Base-by-base conservation (phyloP, 371 early-diverging fungal genomes). In the Phascolomyces articulosus region DNA sequence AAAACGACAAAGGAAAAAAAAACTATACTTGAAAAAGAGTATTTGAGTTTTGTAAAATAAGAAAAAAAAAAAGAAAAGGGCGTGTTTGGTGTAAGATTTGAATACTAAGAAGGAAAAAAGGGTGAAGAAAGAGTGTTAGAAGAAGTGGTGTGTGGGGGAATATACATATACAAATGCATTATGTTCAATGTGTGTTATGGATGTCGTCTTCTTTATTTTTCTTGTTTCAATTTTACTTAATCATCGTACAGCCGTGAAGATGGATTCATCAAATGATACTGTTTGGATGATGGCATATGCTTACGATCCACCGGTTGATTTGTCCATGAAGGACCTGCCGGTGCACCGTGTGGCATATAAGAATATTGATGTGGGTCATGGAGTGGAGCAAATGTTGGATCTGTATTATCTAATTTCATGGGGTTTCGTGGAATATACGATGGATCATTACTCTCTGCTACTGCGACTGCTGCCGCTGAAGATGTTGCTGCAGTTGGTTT, bases 191-290 rank as follows among this genome's bases (percentile, higher is more conserved):
- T 34, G 6, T 34, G 34, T 34, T 34, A 9, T 34, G 11, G 6
- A 34, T 34, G 34, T 34, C 6, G 6, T 0, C 11, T 9, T 34
- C 6, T 34, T 9, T 34, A 34, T 34, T 0, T 34, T 9, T 31
- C 3, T 31, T 6, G 3, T 31, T 6, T 34, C 6, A 9, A 11
- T 9, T 34, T 24, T 28, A 34, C 13, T 53, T 51, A 62, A 24
- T 62, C 54, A 40, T 53, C 54, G 27, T 62, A 62, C 2, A 62
- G 26, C 27, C 62, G 53, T 26, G 62, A 57, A 18, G 57, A 51
- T 38, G 53, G 54, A 29, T 62, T 62, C 62, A 62, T 62, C 62
- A 62, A 24, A 27, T 49, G 62, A n/a, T 62, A 62, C 26, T 40
- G 62, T 40, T 49, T 49, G 21, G 51, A 31, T 20, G 61, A 31